Base-by-base conservation (phyloP, 2,329 filamentous ascomycete genomes). In the Exophiala sideris region DNA sequence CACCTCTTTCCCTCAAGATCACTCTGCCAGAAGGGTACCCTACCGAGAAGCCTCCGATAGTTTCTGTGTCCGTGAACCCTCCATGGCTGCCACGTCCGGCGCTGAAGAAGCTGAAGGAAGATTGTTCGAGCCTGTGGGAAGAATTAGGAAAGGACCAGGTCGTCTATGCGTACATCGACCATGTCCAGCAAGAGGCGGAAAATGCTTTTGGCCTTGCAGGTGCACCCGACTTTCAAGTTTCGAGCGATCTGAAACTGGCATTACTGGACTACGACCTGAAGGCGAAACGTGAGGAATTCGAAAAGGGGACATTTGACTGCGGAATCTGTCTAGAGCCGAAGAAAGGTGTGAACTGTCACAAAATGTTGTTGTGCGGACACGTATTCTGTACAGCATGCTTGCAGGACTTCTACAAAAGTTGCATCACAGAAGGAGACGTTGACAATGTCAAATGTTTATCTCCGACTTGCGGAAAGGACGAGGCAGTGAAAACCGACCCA, bases 371-470 rank as follows among this genome's bases (percentile, higher is more conserved):
- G 54, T 99, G 94, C 69, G 84, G 83, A 0, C 92, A 99, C 68
- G 90, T 97, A 35, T 99, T 97, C 67, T 99, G 94, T 70, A 75
- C 86, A 14, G 71, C 83, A n/a, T 99, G 94, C 66, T 76, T 99
- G 2, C 86, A 89, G 59, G 89, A 92, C 64, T 96, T 92, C 63
- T 97, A 95, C 77, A 89, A 87, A 62, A 86, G 84, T 59, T 91
- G 89, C 61, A 96, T 99, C 64, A 83, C 78, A 0, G 89, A 95
- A 66, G 94, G 94, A 1, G 86, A 95, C 64, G 76, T 99, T 14
- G 78, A 84, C 45, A 82, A 82, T 6, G 86, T 99, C 29, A 86
- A 86, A 59, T 99, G 94, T 66, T 77, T 95, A 29, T 80, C 86
- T 10, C 89, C 90, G 0, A 82, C 82, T 53, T 99, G 94, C 65